These are phyloP conservation scores for Coemansia sp. DNA, from an alignment of 192 early-diverging fungal species.

Conservation along the genomic window DNA sequence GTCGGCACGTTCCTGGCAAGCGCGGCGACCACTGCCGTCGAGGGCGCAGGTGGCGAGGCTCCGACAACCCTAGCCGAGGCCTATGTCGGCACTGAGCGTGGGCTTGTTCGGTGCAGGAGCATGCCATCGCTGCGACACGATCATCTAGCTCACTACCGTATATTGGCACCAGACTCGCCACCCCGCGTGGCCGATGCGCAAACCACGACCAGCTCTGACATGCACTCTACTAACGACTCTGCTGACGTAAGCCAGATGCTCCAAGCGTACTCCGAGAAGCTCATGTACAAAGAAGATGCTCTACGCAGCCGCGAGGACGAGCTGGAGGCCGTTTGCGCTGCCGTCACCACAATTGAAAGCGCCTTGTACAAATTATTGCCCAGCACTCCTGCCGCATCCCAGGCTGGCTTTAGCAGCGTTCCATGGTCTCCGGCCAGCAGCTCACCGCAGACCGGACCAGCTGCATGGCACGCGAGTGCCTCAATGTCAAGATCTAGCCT, in stretches of 20 bases:
- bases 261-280: constrained; percentile 48
- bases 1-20: constrained; percentile 19
- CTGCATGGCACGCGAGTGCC: constrained; percentile 2
- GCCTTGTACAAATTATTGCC: constrained; percentile 23
- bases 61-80: neutral
- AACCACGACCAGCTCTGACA: constrained; percentile 29
- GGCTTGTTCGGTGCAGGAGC: constrained; percentile 20
- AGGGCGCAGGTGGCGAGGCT: neutral
- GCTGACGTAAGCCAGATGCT: constrained; percentile 39
- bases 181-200: constrained; percentile 18
- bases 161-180: neutral
- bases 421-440: constrained; percentile 8
- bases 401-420: constrained; percentile 4
- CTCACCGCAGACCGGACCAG: constrained; percentile 9
- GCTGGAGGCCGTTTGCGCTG: constrained; percentile 31
- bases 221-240: neutral
- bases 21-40: constrained; percentile 23
- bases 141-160: neutral
- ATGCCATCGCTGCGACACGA: constrained; percentile 11
- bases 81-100: neutral
- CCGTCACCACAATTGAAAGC: constrained; percentile 20
- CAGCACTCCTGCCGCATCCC: neutral
- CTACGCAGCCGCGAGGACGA: constrained; percentile 54
- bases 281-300: constrained; percentile 50
- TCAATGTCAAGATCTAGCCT: constrained; percentile 20